Percentiles rank a stretch among this genome's conserved stretches.
These are phyloP conservation scores for Mycena amicta DNA, from an alignment of 768 basidiomycete genomes.

Conservation along the genomic window DNA sequence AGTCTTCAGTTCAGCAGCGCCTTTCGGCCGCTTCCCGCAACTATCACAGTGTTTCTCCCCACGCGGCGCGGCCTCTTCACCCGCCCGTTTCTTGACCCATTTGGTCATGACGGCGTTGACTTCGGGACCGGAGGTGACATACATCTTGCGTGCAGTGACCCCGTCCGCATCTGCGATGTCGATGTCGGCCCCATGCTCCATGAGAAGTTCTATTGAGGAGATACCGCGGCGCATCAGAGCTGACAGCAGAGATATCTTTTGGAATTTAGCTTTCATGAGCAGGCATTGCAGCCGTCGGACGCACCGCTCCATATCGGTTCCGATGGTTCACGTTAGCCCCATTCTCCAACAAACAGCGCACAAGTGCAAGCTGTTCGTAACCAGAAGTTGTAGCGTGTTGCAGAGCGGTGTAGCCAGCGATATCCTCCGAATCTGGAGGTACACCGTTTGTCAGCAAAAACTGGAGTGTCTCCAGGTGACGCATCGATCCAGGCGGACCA, in stretches of 20 bases:
- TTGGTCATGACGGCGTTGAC: neutral
- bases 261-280: neutral
- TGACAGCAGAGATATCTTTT: neutral
- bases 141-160: constrained; percentile 15
- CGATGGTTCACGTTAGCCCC: constrained; percentile 54
- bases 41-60: constrained; percentile 48
- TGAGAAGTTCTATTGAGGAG: constrained; percentile 40
- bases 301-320: constrained; percentile 50
- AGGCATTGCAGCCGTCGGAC: neutral
- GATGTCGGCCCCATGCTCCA: constrained; percentile 52
- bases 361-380: constrained; percentile 29
- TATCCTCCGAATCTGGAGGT: constrained; percentile 43
- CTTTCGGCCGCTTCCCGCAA: constrained; percentile 30
- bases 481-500: constrained; percentile 16
- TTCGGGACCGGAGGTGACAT: neutral
- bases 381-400: constrained; percentile 44
- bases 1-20: constrained; percentile 34
- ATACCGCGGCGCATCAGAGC: constrained; percentile 22
- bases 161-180: constrained; percentile 33
- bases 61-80: constrained; percentile 39
- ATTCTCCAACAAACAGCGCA: constrained; percentile 41
- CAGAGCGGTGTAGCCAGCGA: constrained; percentile 52
- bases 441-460: constrained; percentile 46
- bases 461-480: constrained; percentile 39
- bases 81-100: constrained; percentile 42